phyloP scores from a whole-genome alignment of 768 basidiomycete genomes.

The Termitomyces titanicus region DNA sequence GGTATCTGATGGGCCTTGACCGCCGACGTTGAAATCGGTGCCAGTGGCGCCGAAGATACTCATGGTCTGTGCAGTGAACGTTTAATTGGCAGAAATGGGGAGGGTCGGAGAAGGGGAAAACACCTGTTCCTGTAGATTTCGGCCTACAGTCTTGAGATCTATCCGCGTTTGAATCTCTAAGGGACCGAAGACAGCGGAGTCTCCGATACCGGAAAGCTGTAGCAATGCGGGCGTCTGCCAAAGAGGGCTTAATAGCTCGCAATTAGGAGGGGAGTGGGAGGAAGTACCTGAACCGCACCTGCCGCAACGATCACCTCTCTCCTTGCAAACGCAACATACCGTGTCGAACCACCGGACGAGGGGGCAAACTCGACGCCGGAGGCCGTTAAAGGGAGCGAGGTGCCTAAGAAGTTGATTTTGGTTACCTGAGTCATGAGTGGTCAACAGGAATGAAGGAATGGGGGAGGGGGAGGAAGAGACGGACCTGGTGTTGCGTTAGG shows the following conservation, averaged over 20 bases:
- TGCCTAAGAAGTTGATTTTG: constrained; percentile 36
- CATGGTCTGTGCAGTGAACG: constrained; percentile 29
- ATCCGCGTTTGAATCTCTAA: constrained; percentile 46
- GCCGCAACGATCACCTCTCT: constrained; percentile 53
- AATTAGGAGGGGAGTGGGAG: background rate
- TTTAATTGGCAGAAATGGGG: background rate
- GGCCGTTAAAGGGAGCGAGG: constrained; percentile 32
- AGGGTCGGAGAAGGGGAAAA: background rate
- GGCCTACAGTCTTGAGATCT: constrained; percentile 47
- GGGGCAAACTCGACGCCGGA: constrained; percentile 45
- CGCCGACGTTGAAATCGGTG: constrained; percentile 37
- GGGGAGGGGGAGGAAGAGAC: background rate
- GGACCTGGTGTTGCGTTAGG: constrained; percentile 36
- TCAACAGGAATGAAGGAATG: background rate
- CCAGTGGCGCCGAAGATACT: constrained; percentile 37
- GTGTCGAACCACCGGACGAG: constrained; percentile 30
- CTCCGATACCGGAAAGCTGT: constrained; percentile 57
- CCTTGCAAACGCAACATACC: constrained; percentile 38
- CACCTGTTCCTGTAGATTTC: constrained; percentile 59
- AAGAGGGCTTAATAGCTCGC: background rate
- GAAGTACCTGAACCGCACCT: constrained; percentile 42
- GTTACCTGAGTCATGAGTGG: constrained; percentile 31
- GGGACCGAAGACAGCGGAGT: constrained; percentile 37
- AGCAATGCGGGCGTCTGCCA: constrained; percentile 40
- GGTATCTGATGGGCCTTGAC: constrained; percentile 41